Percentiles rank a stretch among this genome's conserved stretches.
Conservation (phyloP, 805 yeast genomes). For the Saccharomycopsis oosterbeekiorum region DNA sequence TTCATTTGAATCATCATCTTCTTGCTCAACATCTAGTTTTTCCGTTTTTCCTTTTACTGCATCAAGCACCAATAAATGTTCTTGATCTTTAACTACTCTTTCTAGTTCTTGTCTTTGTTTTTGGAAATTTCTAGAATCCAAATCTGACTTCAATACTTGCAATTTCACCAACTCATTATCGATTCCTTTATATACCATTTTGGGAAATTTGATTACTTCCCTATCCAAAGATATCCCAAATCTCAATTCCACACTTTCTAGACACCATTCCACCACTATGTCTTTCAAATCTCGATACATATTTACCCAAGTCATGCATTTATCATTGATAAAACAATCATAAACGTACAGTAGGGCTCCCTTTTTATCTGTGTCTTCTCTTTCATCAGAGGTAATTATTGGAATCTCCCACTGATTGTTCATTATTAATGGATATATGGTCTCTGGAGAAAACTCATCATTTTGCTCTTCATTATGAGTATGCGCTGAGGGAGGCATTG, state of each 20-base stretch:
- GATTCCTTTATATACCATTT: slow-evolving; percentile 61
- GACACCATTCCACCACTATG: slow-evolving; percentile 72
- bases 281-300: slow-evolving; percentile 48
- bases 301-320: slow-evolving; percentile 53
- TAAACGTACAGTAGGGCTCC: slow-evolving; percentile 55
- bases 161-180: slow-evolving; percentile 29
- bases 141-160: slow-evolving; percentile 35
- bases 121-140: slow-evolving; percentile 31
- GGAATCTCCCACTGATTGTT: slow-evolving; percentile 82
- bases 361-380: slow-evolving; percentile 54
- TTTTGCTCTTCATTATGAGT: slow-evolving; percentile 19
- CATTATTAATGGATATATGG: slow-evolving; percentile 53
- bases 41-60: slow-evolving; percentile 9
- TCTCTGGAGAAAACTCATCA: slow-evolving; percentile 40
- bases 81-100: slow-evolving; percentile 24
- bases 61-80: slow-evolving; percentile 22
- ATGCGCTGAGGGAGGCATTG: slow-evolving; percentile 38
- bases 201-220: slow-evolving; percentile 52
- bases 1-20: background rate
- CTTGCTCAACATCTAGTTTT: slow-evolving; percentile 4
- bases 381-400: slow-evolving; percentile 51
- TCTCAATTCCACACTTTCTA: slow-evolving; percentile 64
- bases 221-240: slow-evolving; percentile 45
- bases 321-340: slow-evolving; percentile 70
- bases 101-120: slow-evolving; percentile 28